A percentile compares a stretch with the other conserved stretches of the same genome.
Conservation (phyloP, 2,329 filamentous ascomycete genomes). For the Ciborinia camelliae region DNA sequence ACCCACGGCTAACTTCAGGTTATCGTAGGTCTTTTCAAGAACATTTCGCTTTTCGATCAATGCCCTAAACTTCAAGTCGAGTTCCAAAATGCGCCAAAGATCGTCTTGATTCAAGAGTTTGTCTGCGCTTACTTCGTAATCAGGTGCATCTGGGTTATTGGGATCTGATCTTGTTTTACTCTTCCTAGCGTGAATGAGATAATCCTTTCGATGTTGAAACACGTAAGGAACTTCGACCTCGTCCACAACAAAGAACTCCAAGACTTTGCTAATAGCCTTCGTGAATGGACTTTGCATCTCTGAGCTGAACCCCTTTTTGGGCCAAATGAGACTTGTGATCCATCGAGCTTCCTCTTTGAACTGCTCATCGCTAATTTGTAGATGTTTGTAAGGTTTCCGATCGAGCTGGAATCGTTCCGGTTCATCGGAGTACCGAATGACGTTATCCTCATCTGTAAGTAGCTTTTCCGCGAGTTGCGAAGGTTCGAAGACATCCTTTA, state of each 20-base stretch:
- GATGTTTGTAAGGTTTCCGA: conserved; percentile 79
- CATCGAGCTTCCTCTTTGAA: conserved; percentile 86
- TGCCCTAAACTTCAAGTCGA: conserved; percentile 92
- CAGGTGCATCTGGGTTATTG: conserved; percentile 66
- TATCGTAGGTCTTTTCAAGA: conserved; percentile 74
- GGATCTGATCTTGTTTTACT: conserved; percentile 54
- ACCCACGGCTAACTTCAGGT: conserved; percentile 58
- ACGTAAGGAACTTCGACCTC: conserved; percentile 96
- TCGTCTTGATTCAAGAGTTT: conserved; percentile 91
- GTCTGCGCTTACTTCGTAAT: conserved; percentile 74
- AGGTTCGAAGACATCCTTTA: conserved; percentile 98
- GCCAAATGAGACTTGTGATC: conserved; percentile 87
- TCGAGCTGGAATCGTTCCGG: conserved; percentile 94
- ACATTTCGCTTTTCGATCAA: conserved; percentile 88
- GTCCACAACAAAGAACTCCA: conserved; percentile 92
- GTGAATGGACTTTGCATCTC: conserved; percentile 81
- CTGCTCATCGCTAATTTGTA: conserved; percentile 77
- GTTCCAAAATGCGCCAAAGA: conserved; percentile 89
- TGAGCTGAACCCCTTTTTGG: conserved; percentile 66
- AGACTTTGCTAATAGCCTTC: conserved; percentile 82
- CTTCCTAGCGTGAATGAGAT: conserved; percentile 85
- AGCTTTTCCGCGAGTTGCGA: conserved; percentile 92
- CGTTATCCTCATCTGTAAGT: conserved; percentile 91
- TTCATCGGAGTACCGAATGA: conserved; percentile 82
- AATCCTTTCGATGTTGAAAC: conserved; percentile 97